These are phyloP conservation scores for Trichoderma reesei DNA, from an alignment of 495 filamentous ascomycete genomes.

Conservation along the genomic window DNA sequence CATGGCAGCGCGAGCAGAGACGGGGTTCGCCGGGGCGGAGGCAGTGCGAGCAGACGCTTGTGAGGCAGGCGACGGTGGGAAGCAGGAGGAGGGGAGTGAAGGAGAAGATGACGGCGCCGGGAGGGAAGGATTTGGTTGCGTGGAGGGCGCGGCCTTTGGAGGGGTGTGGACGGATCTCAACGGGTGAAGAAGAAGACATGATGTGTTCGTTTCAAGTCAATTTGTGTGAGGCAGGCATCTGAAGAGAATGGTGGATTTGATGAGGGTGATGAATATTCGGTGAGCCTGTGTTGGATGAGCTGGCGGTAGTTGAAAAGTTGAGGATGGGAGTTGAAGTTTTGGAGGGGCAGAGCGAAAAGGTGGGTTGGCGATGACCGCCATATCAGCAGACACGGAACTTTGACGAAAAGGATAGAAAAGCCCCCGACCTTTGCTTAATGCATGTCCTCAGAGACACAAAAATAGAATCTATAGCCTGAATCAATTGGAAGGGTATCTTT, in stretches of 20 bases:
- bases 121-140: conserved; percentile 22
- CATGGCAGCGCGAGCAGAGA: conserved; percentile 43
- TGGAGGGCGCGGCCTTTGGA: conserved; percentile 24
- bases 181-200: not conserved
- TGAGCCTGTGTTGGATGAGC: no score
- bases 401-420: no score
- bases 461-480: no score
- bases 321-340: not conserved
- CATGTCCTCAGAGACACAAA: not conserved
- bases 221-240: not conserved
- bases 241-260: not conserved
- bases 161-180: not conserved
- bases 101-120: conserved; percentile 32
- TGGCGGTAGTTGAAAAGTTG: not conserved
- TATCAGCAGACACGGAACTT: no score
- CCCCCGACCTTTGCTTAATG: not conserved
- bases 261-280: no score
- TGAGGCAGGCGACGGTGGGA: conserved; percentile 27
- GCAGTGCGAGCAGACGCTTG: conserved; percentile 34
- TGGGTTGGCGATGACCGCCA: not conserved
- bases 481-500: not conserved
- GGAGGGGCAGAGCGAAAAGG: not conserved
- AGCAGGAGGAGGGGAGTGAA: conserved; percentile 35
- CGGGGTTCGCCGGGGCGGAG: conserved; percentile 19
- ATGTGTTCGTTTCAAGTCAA: not conserved